Evolutionary conservation across 1,139 yeast genomes (phyloP), one percentile per base, ranked within the genome.

Genomic region (Yamadazyma blattariae): DNA sequence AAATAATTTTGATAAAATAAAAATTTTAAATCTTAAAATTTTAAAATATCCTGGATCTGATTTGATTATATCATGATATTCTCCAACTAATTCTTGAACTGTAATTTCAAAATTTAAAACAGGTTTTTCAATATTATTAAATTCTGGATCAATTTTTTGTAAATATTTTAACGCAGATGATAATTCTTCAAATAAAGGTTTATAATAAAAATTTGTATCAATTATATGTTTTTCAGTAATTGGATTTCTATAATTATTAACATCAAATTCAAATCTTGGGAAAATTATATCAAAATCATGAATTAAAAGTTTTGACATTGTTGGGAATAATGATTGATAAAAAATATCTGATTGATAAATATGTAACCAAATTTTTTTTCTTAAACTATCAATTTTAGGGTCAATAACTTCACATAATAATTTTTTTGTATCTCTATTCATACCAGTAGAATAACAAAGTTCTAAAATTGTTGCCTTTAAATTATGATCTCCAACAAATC

Each of bases 341-440:
- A 30, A 29, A 7, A 30, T 26, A 31, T 41, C 34, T 2, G 43
- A 29, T 16, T 31, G 33, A 12, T 26, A 31, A 12, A 42, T 33
- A 25, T 37, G 38, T 20, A 22, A 28, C 72, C 72, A 66, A 61
- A 77, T 60, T 42, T 75, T 77, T 45, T 83, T 60, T 53, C 72
- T 64, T 16, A 69, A 50, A 40, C 63, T 63, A 26, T 64, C 57
- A 11, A 52, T 39, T 27, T 54, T 49, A 28, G 55, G 51, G 40
- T 52, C 56, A 5, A 49, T 30, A 4, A 47, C 34, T 7, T 52
- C 61, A 7, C 56, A 57, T 11, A 36, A 34, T 25, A 61, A 61
- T 14, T 44, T 57, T n/a, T 44, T 49, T 2, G 74, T 77, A 37
- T 77, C 82, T 32, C 79, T 57, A 51, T 78, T 71, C 12, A 77